Conservation (phyloP, 768 basidiomycete species). For the Cyathus striatus region DNA sequence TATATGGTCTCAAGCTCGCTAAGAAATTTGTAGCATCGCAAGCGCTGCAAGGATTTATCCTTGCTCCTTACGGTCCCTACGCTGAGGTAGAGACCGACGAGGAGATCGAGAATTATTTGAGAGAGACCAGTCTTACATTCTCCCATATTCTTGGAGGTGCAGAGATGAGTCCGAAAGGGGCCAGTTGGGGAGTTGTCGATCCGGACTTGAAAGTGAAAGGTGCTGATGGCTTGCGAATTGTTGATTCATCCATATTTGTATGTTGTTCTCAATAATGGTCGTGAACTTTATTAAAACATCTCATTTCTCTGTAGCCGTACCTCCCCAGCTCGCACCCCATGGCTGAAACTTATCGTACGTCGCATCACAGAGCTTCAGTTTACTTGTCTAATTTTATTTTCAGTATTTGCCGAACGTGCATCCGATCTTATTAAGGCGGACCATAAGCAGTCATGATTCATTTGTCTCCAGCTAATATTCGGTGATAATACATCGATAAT, state of each 20-base stretch:
- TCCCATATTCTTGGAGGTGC: constrained; percentile 28
- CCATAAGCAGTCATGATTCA: no score
- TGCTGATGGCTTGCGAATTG: background rate
- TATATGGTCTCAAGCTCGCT: constrained; percentile 13
- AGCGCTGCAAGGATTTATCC: constrained; percentile 15
- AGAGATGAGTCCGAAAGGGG: constrained; percentile 19
- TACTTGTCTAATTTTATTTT: no score
- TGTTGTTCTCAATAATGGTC: background rate
- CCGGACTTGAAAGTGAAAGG: constrained; percentile 31
- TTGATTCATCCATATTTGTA: constrained; percentile 4
- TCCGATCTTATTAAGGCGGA: background rate
- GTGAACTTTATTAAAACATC: background rate
- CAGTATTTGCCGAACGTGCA: background rate
- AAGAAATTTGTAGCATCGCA: constrained; percentile 13
- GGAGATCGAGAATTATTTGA: constrained; percentile 16
- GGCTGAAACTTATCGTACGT: background rate
- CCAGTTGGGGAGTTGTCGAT: constrained; percentile 27
- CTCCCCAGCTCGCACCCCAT: background rate
- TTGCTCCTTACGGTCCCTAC: constrained; percentile 9
- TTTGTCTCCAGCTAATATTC: no score
- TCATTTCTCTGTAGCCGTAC: background rate
- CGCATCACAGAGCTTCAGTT: no score
- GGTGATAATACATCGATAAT: no score
- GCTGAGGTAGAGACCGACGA: constrained; percentile 4
- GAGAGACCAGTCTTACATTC: constrained; percentile 11